Evolutionary conservation across 148 eudicot species (phyloP), one percentile per base, ranked within the genome.

Genomic region (Silene uniflora): DNA sequence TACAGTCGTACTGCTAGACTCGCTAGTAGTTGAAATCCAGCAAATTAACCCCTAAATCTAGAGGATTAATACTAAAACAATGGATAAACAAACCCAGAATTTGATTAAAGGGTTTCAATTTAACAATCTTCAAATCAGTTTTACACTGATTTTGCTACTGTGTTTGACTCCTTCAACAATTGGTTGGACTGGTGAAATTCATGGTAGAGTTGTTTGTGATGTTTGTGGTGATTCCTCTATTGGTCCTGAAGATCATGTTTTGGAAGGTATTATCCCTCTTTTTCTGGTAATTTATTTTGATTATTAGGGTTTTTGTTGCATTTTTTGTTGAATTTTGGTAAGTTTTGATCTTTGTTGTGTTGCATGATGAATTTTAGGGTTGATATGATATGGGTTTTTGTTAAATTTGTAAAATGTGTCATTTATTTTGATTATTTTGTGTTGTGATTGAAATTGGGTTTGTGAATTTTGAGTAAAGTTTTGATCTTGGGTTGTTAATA

Each of bases 101-200:
- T 61, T 10, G 13, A 0, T 25, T 11, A 6, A 13, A 27, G 19
- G 12, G 62, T 19, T 24, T 14, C 25, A 73, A 13, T 12, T 67
- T 11, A 76, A 69, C 22, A n/a, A 69, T 10, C 22, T 35, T 25
- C 11, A 13, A 7, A 80, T 1, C 9, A 71, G 10, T 23, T 21
- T 60, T 8, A 32, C 54, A 10, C 19, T 74, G 7, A 22, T 76
- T 44, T 7, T 72, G 19, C 35, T 76, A 16, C 18, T 76, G 7
- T 3, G 75, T 4, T 22, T 81, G 21, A 23, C 67, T 13, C 69
- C 73, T 21, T 27, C 18, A 8, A 80, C 79, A 44, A 65, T 71
- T 71, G 93, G 84, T 29, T 95, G 98, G 97, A 95, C 96, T 5
- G 98, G 98, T 60, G 86, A 95, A 85, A 92, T 95, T 74, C 89